A percentile compares a stretch with the other conserved stretches of the same genome.
Conservation (phyloP, 1,139 yeast species). For the Yamadazyma conglobata region DNA sequence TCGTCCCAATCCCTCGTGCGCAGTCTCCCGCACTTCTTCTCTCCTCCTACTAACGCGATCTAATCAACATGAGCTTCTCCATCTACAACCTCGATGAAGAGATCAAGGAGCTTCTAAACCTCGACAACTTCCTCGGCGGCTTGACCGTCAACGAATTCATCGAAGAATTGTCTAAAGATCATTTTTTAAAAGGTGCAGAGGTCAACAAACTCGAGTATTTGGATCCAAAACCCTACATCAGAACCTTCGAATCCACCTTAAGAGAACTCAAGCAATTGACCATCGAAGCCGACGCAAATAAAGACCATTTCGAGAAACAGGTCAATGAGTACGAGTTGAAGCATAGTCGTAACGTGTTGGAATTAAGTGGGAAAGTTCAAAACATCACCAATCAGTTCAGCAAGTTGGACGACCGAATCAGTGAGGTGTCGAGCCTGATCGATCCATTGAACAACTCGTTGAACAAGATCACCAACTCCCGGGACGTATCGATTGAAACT, state of each 20-base stretch:
- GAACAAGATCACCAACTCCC: slow-evolving; percentile 70
- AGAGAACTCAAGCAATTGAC: slow-evolving; percentile 62
- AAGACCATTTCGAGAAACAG: slow-evolving; percentile 47
- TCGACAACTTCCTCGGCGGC: slow-evolving; percentile 72
- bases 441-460: slow-evolving; percentile 74
- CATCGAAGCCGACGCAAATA: slow-evolving; percentile 49
- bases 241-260: slow-evolving; percentile 86
- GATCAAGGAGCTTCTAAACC: slow-evolving; percentile 60
- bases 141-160: slow-evolving; percentile 75
- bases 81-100: slow-evolving; percentile 64
- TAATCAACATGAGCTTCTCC: slow-evolving; percentile 35
- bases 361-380: slow-evolving; percentile 50
- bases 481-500: slow-evolving; percentile 72
- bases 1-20: no score
- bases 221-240: slow-evolving; percentile 92
- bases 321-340: slow-evolving; percentile 62
- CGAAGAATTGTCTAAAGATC: slow-evolving; percentile 76
- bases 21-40: no score
- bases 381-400: slow-evolving; percentile 46
- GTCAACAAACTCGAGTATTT: slow-evolving; percentile 53
- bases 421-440: slow-evolving; percentile 58
- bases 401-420: slow-evolving; percentile 56
- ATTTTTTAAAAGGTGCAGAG: slow-evolving; percentile 52
- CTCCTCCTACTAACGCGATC: no score
- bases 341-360: slow-evolving; percentile 66